Evolutionary conservation across 129 eudicot species (phyloP).

Genomic region (Arctium minus): DNA sequence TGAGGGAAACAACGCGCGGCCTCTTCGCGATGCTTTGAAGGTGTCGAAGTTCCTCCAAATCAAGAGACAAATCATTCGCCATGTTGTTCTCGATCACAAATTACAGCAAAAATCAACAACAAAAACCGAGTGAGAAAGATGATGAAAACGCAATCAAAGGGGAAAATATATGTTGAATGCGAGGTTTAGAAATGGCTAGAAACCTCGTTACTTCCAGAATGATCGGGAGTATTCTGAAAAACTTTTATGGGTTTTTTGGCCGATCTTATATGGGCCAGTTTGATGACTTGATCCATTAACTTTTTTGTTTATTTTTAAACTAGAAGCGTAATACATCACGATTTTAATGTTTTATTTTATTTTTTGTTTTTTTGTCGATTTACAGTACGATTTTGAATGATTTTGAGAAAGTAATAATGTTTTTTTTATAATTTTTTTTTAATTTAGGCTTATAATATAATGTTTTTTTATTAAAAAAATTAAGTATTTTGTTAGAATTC

Average conservation of each 20-base stretch:
- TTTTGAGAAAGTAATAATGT: too few species aligned
- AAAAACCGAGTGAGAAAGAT: background rate
- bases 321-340: too few species aligned
- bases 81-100: conserved; percentile 16
- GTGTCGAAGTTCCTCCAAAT: conserved; percentile 73
- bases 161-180: background rate
- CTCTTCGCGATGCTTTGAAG: conserved; percentile 74
- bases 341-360: too few species aligned
- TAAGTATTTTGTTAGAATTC: too few species aligned
- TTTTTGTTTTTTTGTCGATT: too few species aligned
- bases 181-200: conserved; percentile 12
- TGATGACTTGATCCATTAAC: too few species aligned
- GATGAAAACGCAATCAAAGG: background rate
- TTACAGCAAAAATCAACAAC: background rate
- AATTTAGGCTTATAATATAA: too few species aligned
- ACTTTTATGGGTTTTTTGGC: background rate
- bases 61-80: conserved; percentile 72
- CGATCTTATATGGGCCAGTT: background rate
- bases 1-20: conserved; percentile 68
- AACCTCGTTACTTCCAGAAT: conserved; percentile 14
- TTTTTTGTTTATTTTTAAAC: too few species aligned
- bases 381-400: too few species aligned
- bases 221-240: background rate
- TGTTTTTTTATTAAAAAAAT: too few species aligned
- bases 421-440: too few species aligned